These are phyloP conservation scores for Paecilomyces niveus DNA, from an alignment of 2,329 filamentous ascomycete species.

Conservation along the genomic window DNA sequence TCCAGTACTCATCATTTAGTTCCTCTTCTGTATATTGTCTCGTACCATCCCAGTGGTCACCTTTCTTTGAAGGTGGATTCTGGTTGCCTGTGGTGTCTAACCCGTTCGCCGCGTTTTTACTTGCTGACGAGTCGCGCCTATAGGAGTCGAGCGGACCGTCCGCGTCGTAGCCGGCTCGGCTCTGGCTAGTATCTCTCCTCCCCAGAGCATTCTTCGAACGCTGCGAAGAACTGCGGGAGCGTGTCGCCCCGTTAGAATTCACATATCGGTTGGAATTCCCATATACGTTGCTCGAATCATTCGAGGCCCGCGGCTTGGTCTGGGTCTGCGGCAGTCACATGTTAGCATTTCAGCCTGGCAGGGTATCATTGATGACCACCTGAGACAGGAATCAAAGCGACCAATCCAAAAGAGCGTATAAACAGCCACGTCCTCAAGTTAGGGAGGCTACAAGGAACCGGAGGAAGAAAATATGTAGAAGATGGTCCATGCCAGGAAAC, in stretches of 20 bases:
- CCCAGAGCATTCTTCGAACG: conserved; percentile 24
- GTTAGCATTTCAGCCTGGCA: background rate
- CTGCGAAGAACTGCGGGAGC: conserved; percentile 29
- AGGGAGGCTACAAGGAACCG: background rate
- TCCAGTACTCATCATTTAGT: conserved; percentile 38
- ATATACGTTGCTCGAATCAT: conserved; percentile 25
- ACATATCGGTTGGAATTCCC: conserved; percentile 22
- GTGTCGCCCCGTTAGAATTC: conserved; percentile 21
- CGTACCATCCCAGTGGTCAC: conserved; percentile 13
- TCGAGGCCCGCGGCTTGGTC: conserved; percentile 28
- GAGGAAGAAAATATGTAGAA: background rate
- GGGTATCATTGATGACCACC: background rate
- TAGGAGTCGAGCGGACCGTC: conserved; percentile 31
- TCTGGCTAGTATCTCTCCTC: conserved; percentile 25
- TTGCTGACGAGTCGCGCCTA: conserved; percentile 19
- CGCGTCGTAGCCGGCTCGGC: conserved; percentile 32
- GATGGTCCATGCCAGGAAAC: background rate
- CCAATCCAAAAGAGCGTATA: background rate
- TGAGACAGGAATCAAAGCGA: background rate
- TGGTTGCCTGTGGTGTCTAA: conserved; percentile 16
- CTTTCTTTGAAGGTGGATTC: conserved; percentile 10
- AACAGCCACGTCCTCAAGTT: background rate
- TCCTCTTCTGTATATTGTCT: conserved; percentile 15
- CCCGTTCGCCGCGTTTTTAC: conserved; percentile 12
- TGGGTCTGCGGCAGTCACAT: conserved; percentile 5